These are phyloP conservation scores for Cladosporium colombiae DNA, from an alignment of 2,329 filamentous ascomycete genomes.

Conservation along the genomic window DNA sequence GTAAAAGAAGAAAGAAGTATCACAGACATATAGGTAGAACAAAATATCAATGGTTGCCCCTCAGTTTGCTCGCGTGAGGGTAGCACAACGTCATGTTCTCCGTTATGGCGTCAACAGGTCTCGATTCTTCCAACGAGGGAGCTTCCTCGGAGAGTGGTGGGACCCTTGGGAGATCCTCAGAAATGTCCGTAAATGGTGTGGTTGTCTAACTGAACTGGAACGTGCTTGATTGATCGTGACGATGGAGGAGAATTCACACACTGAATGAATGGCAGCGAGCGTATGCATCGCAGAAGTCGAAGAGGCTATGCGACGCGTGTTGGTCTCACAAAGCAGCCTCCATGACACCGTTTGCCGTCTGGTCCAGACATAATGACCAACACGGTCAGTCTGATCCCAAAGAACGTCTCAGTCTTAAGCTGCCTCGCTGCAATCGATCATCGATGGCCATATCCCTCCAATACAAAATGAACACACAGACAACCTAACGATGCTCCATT, in stretches of 20 bases:
- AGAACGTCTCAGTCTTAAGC: not conserved
- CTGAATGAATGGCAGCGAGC: too few species aligned
- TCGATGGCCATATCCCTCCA: not conserved
- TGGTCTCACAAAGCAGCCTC: too few species aligned
- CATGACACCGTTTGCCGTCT: too few species aligned
- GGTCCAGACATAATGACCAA: too few species aligned
- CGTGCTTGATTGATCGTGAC: conserved; percentile 2
- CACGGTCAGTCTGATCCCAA: too few species aligned
- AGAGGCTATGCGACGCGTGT: not conserved
- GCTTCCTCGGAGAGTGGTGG: conserved; percentile 9
- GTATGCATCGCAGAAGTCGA: not conserved
- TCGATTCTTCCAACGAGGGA: conserved; percentile 10
- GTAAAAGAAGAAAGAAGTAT: not conserved
- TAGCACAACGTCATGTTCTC: conserved; percentile 17
- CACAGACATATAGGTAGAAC: not conserved
- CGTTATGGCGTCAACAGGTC: conserved; percentile 19
- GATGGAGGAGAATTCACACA: not conserved
- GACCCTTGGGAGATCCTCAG: conserved; percentile 1
- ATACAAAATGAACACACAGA: not conserved
- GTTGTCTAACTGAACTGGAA: not conserved
- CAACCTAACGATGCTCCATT: not conserved
- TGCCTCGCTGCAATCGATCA: not conserved
- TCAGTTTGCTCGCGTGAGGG: conserved; percentile 17
- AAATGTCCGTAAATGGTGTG: not conserved
- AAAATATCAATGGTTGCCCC: conserved; percentile 18